Conservation (phyloP, 352 stramenopile species). For the Phytophthora pini region DNA sequence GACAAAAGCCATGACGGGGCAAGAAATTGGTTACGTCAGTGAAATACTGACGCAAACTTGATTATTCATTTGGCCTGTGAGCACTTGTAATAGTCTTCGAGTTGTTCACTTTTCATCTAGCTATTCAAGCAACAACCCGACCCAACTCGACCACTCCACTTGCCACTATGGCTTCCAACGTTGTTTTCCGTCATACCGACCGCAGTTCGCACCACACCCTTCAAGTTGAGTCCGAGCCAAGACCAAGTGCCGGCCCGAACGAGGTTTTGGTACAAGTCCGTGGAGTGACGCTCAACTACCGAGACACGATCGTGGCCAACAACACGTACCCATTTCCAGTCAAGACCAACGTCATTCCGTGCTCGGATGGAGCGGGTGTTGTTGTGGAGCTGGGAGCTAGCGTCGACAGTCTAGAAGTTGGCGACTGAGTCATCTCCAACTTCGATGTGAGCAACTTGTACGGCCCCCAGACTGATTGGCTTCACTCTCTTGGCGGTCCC, state of each 20-base stretch:
- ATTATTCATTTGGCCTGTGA: background rate
- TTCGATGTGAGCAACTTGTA: slow-evolving; percentile 11
- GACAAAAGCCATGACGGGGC: background rate
- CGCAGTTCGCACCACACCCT: slow-evolving; percentile 19
- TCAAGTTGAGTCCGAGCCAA: slow-evolving; percentile 5
- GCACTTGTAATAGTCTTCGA: background rate
- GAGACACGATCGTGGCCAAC: slow-evolving; percentile 13
- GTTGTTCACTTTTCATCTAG: slow-evolving; percentile 12
- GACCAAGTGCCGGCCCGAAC: slow-evolving; percentile 5
- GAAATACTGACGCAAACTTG: background rate
- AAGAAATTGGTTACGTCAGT: background rate
- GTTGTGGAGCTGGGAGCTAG: background rate
- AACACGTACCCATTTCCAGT: slow-evolving; percentile 10
- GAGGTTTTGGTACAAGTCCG: background rate
- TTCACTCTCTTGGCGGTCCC: slow-evolving; percentile 8
- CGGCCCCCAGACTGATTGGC: background rate
- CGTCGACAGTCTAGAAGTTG: slow-evolving; percentile 6
- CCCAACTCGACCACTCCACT: background rate
- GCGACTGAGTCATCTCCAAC: slow-evolving; percentile 9
- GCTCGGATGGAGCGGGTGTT: background rate
- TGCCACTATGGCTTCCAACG: background rate
- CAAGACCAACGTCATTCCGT: slow-evolving; percentile 2
- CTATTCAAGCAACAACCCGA: background rate
- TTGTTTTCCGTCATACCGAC: background rate
- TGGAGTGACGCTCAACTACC: slow-evolving; percentile 9